Conservation (phyloP, 139 green algal species). For the Zygnema cylindricum region DNA sequence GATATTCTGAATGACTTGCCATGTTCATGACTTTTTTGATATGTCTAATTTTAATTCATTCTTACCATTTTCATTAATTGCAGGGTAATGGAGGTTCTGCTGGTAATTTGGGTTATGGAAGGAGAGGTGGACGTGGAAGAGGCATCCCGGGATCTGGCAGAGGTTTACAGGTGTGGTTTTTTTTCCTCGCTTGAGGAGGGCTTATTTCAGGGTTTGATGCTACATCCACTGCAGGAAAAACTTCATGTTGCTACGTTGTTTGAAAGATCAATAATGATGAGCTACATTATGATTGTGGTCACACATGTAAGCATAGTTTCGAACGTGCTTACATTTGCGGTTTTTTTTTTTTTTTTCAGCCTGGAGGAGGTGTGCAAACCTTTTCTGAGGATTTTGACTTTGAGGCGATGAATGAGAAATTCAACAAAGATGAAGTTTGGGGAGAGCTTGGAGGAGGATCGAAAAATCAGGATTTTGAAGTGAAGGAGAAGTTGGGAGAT, state of each 20-base stretch:
- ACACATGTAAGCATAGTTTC: too few relatives aligned
- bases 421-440: slow-evolving; percentile 66
- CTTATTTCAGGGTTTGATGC: too few relatives aligned
- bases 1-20: too few relatives aligned
- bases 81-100: not conserved
- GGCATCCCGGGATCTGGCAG: not conserved
- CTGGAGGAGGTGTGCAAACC: slow-evolving; percentile 3
- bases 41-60: too few relatives aligned
- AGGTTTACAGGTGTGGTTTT: not conserved
- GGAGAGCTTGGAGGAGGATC: slow-evolving; percentile 49
- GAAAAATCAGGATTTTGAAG: not conserved
- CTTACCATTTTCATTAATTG: too few relatives aligned
- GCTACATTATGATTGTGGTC: too few relatives aligned
- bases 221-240: too few relatives aligned
- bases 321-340: not conserved
- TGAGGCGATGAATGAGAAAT: slow-evolving; percentile 63
- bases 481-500: slow-evolving; percentile 3
- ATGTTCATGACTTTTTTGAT: too few relatives aligned
- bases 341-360: slow-evolving; percentile 16
- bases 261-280: too few relatives aligned
- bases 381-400: slow-evolving; percentile 68
- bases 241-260: too few relatives aligned
- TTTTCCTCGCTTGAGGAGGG: too few relatives aligned
- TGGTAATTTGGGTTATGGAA: not conserved
- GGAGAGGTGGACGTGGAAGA: not conserved